Conservation (phyloP, 176 grass and related monocot species). For the Leersia perrieri region DNA sequence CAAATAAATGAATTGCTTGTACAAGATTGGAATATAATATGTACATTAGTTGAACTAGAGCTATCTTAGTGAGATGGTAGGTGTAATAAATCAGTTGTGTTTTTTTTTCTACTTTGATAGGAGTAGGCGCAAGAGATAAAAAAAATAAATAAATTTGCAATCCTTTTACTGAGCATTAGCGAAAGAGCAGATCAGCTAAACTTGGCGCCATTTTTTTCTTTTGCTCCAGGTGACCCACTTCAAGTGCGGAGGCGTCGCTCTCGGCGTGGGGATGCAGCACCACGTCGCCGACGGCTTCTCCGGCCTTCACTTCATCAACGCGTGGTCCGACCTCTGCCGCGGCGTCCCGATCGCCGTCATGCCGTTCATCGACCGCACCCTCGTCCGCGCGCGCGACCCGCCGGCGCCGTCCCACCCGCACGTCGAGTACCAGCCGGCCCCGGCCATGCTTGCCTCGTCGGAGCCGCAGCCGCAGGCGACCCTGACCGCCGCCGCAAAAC, state of each 20-base stretch:
- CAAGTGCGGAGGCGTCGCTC: conserved; percentile 75
- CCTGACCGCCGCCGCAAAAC: conserved; percentile 21
- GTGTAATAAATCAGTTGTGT: not conserved
- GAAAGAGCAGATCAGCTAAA: not conserved
- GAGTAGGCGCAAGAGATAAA: not conserved
- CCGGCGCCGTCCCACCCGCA: conserved; percentile 60
- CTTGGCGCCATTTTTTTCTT: not conserved
- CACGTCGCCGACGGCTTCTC: conserved; percentile 88
- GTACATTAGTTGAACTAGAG: not conserved
- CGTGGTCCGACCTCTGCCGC: conserved; percentile 79
- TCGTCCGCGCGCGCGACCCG: conserved; percentile 67
- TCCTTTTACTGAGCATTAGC: not conserved
- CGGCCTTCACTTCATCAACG: conserved; percentile 91
- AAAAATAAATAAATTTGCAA: not conserved
- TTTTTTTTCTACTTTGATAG: not conserved
- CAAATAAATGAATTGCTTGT: not conserved
- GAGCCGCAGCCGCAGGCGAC: conserved; percentile 25
- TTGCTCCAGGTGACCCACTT: conserved; percentile 84
- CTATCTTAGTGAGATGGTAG: not conserved
- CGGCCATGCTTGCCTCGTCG: conserved; percentile 52
- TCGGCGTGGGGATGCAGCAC: conserved; percentile 95
- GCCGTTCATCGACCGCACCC: conserved; percentile 78
- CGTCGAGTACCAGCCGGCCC: conserved; percentile 84
- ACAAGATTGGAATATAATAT: not conserved
- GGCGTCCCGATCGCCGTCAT: conserved; percentile 54